Base-by-base conservation (phyloP, 192 early-diverging fungal species). In the Thamnidium elegans region DNA sequence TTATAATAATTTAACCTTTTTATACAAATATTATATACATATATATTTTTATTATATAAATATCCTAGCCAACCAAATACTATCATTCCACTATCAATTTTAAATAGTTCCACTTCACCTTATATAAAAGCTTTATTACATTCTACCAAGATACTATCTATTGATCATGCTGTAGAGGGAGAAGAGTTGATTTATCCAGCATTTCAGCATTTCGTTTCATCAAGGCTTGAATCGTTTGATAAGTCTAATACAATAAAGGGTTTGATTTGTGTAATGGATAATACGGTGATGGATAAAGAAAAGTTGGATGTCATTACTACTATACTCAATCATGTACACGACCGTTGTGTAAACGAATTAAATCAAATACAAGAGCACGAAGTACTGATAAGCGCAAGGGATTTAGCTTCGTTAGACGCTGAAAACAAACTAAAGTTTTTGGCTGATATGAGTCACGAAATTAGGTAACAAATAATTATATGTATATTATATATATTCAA, bases 391-490 rank as follows among this genome's bases (percentile, higher is more conserved):
- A 62, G 56, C 36, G 72, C 77, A 4, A 67, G 70, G 39, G 75
- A 81, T 56, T 66, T 68, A 13, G 80, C 80, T 23, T 67, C 73
- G 45, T 69, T 70, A n/a, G 78, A 73, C 10, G 80, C 80, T 34
- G 78, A 81, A 50, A 81, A 79, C 50, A 81, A 81, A 62, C 74
- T 76, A 30, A 81, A 81, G 43, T 81, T 81, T 56, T 68, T 81
- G 70, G 80, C 80, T 7, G 77, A 81, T 34, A 81, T 81, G 80
- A 77, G 74, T 11, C 80, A 81, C 58, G 80, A 81, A 58, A 81
- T 81, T 31, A 68, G 79, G 79, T 75, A 69, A 10, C 9, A 39
- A 9, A 39, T 39, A 39, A 9, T 4, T 39, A 9, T 39, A 9
- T 39, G 5, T 6, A 39, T 39, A 39, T 1, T 39, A 39, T 39